Conservation (phyloP, 148 eudicot species). For the Cornus florida region DNA sequence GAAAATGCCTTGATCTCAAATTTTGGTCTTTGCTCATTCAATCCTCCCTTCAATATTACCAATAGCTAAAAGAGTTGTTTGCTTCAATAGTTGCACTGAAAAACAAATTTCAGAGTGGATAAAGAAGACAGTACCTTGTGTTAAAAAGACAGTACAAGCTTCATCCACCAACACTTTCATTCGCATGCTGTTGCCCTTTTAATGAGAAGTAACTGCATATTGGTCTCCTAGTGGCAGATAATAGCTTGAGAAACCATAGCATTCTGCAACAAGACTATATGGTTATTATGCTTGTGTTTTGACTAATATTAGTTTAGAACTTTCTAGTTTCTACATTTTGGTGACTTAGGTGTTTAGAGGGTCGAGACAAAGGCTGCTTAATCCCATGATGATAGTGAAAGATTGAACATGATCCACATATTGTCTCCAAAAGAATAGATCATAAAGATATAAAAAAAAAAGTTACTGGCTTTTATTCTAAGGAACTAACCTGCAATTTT, state of each 20-base stretch:
- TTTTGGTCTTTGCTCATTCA: too few relatives aligned
- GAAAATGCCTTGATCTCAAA: neutral
- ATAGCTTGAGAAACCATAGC: neutral
- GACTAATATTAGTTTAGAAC: neutral
- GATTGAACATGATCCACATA: neutral
- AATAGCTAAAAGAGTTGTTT: neutral
- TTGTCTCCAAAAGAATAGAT: neutral
- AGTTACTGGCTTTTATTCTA: conserved; percentile 6
- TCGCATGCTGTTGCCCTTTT: neutral
- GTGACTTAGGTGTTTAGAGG: neutral
- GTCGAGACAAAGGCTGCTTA: neutral
- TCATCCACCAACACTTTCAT: neutral
- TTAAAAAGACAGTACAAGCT: neutral
- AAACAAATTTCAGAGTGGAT: neutral
- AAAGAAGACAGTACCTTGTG: neutral
- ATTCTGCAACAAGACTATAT: neutral
- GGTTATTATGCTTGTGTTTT: neutral
- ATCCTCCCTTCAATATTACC: too few relatives aligned
- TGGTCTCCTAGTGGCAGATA: neutral
- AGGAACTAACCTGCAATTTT: conserved; percentile 40
- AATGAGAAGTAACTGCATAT: neutral
- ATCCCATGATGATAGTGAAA: neutral
- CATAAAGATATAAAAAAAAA: neutral
- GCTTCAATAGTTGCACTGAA: neutral
- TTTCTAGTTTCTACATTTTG: neutral